Percentiles rank a stretch among this genome's conserved stretches.
Conservation (phyloP, 768 basidiomycete species). For the Rhizopogon salebrosus region DNA sequence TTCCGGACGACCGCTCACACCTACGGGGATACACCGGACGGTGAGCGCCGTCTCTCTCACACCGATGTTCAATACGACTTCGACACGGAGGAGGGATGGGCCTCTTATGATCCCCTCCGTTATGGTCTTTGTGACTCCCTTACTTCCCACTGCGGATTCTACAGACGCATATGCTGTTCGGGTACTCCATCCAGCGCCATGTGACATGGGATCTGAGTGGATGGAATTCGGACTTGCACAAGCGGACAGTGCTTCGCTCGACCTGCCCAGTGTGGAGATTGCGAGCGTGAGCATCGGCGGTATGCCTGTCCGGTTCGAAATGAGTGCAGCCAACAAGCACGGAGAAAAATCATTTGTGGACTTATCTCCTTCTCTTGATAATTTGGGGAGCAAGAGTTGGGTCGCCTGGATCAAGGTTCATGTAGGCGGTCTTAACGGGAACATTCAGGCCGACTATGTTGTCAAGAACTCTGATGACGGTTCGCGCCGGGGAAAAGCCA, state of each 20-base stretch:
- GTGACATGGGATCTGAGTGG: conserved; percentile 61
- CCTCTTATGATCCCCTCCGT: conserved; percentile 60
- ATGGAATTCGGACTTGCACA: conserved; percentile 71
- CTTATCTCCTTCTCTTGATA: conserved; percentile 42
- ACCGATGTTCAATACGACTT: conserved; percentile 26
- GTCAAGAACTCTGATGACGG: conserved; percentile 32
- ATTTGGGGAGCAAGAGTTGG: conserved; percentile 55
- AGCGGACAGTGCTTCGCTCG: conserved; percentile 12
- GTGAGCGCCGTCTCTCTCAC: conserved; percentile 8
- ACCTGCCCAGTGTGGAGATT: conserved; percentile 46
- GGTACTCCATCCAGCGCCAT: conserved; percentile 49
- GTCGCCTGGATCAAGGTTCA: conserved; percentile 60
- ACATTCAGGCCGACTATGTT: conserved; percentile 61
- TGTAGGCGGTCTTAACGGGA: conserved; percentile 44
- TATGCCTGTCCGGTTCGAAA: conserved; percentile 57
- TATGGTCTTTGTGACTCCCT: conserved; percentile 46
- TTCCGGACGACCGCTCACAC: conserved; percentile 16
- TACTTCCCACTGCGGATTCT: conserved; percentile 24
- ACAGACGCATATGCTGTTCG: conserved; percentile 57
- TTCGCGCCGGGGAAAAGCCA: conserved; percentile 32
- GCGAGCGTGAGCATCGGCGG: conserved; percentile 60
- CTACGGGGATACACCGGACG: conserved; percentile 11
- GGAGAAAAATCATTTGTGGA: conserved; percentile 29
- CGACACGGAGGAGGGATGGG: conserved; percentile 43
- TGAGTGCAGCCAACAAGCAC: conserved; percentile 34